A percentile compares a stretch with the other conserved stretches of the same genome.
phyloP scores from a whole-genome alignment of 495 filamentous ascomycete species.

The Tuber melanosporum region DNA sequence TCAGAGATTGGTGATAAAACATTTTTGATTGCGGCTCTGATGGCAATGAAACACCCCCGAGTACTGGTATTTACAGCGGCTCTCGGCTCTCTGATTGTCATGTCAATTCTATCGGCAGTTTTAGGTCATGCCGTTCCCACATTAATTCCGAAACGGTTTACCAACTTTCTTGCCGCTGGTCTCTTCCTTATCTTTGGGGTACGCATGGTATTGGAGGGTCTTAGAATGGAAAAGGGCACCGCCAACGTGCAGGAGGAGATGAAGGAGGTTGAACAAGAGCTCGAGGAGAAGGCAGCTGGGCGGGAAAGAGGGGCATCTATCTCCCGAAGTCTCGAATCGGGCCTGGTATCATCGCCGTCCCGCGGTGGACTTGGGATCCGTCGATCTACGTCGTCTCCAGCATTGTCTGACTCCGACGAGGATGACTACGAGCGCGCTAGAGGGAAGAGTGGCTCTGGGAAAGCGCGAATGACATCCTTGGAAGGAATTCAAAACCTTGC shows the following conservation, averaged over 20 bases:
- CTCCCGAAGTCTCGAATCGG: conserved; percentile 49
- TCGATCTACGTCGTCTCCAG: conserved; percentile 41
- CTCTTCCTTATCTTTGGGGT: conserved; percentile 85
- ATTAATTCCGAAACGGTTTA: conserved; percentile 79
- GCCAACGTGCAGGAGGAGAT: conserved; percentile 66
- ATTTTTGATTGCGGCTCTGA: conserved; percentile 91
- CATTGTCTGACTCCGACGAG: conserved; percentile 39
- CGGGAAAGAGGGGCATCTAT: conserved; percentile 51
- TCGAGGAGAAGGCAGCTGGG: conserved; percentile 83
- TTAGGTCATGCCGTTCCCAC: conserved; percentile 89
- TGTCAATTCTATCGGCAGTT: conserved; percentile 96
- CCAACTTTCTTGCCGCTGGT: conserved; percentile 73
- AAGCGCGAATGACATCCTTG: conserved; percentile 44
- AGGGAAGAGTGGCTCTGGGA: conserved; percentile 37
- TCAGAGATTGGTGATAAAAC: conserved; percentile 99
- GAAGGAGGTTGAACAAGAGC: conserved; percentile 90
- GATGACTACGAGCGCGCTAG: conserved; percentile 39
- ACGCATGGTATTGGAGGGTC: conserved; percentile 77
- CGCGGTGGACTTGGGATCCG: conserved; percentile 34
- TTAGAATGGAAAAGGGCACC: conserved; percentile 88
- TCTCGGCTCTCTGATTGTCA: conserved; percentile 79
- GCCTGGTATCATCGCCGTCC: conserved; percentile 51
- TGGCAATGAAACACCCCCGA: conserved; percentile 97
- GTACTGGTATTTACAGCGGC: conserved; percentile 89
- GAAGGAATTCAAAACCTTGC: conserved; percentile 76